These are phyloP conservation scores for Epithele typhae DNA, from an alignment of 768 basidiomycete genomes.

Conservation along the genomic window DNA sequence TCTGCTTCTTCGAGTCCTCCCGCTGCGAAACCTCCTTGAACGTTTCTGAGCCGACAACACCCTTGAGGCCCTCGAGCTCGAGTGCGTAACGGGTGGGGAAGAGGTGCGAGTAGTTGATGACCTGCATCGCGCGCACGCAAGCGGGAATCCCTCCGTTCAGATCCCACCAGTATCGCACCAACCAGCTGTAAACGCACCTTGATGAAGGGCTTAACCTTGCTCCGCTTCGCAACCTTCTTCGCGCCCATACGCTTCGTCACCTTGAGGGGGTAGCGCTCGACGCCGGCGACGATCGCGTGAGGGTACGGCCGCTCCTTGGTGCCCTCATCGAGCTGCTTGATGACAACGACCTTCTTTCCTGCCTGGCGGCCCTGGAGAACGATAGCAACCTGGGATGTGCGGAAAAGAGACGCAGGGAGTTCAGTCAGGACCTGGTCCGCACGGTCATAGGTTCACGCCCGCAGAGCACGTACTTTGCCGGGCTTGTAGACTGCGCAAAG, in stretches of 20 bases:
- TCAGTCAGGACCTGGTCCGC: not conserved
- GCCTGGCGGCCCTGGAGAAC: conserved; percentile 99
- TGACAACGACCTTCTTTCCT: conserved; percentile 98
- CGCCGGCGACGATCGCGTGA: conserved; percentile 96
- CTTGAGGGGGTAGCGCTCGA: conserved; percentile 98
- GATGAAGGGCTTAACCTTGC: conserved; percentile 99
- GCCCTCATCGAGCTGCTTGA: conserved; percentile 96
- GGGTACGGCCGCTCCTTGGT: conserved; percentile 96
- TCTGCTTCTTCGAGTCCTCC: conserved; percentile 90
- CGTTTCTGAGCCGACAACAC: conserved; percentile 75
- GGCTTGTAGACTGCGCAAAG: conserved; percentile 77
- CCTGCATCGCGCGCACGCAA: conserved; percentile 36
- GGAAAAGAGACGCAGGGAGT: too few relatives aligned
- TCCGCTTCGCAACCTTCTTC: conserved; percentile 88
- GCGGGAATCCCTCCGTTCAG: not conserved
- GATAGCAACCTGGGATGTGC: conserved; percentile 84
- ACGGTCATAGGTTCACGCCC: conserved; percentile 5
- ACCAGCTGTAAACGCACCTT: conserved; percentile 56
- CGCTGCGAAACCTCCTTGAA: conserved; percentile 98
- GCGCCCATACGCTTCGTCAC: conserved; percentile 97
- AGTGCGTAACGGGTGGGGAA: conserved; percentile 99
- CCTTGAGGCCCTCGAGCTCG: conserved; percentile 94
- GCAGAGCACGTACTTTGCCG: conserved; percentile 66
- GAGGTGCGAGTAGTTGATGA: conserved; percentile 97
- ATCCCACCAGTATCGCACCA: not conserved